phyloP scores from a whole-genome alignment of 2,329 filamentous ascomycete genomes.

The Hirsutella minnesotensis region DNA sequence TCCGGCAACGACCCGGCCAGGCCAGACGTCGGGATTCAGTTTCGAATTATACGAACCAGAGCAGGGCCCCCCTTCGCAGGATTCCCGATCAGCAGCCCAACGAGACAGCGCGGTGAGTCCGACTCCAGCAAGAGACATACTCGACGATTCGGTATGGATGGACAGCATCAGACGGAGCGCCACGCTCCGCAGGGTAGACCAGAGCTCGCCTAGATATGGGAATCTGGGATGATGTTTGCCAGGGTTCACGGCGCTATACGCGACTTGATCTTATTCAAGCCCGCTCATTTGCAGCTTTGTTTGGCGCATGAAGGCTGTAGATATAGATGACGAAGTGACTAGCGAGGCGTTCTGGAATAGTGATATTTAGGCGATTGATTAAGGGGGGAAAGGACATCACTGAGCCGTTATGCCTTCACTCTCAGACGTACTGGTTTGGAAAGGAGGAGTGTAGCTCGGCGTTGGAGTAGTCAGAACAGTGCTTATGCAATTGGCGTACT shows the following conservation, averaged over 20 bases:
- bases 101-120: slow-evolving; percentile 61
- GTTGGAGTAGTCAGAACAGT: background rate
- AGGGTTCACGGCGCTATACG: too few species aligned
- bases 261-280: too few species aligned
- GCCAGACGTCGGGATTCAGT: slow-evolving; percentile 43
- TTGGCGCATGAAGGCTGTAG: too few species aligned
- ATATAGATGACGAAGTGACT: too few species aligned
- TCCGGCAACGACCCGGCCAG: slow-evolving; percentile 25
- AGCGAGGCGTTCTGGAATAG: too few species aligned
- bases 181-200: slow-evolving; percentile 43
- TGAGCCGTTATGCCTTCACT: too few species aligned
- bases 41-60: slow-evolving; percentile 42
- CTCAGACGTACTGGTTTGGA: too few species aligned
- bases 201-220: slow-evolving; percentile 20
- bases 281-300: too few species aligned
- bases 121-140: slow-evolving; percentile 67
- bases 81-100: slow-evolving; percentile 34
- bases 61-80: slow-evolving; percentile 10
- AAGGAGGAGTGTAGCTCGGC: background rate
- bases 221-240: slow-evolving; percentile 11
- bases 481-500: background rate
- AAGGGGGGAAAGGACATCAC: too few species aligned
- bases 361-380: too few species aligned
- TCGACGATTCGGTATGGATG: slow-evolving; percentile 86
- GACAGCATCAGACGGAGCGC: slow-evolving; percentile 85